phyloP scores from a whole-genome alignment of 805 yeast genomes.

The Wickerhamiella siamensis region DNA sequence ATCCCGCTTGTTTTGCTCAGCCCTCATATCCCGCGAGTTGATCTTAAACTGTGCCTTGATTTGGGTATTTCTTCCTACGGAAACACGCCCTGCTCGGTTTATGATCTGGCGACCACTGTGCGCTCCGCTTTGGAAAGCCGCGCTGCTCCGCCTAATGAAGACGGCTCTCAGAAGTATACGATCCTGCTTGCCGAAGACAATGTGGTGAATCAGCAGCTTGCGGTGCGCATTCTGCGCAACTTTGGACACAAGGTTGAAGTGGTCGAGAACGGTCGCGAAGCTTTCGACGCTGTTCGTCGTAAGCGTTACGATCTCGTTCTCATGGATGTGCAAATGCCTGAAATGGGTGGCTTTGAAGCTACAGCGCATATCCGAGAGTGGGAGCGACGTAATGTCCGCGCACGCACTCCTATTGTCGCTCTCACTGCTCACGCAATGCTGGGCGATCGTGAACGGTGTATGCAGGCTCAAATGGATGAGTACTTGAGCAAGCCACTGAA shows the following conservation, averaged over 20 bases:
- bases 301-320: slow-evolving; percentile 64
- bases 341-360: slow-evolving; percentile 90
- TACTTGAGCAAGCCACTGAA: slow-evolving; percentile 78
- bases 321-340: slow-evolving; percentile 94
- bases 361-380: slow-evolving; percentile 75
- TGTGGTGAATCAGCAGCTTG: slow-evolving; percentile 73
- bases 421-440: slow-evolving; percentile 89
- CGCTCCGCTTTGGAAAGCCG: slow-evolving; percentile 77
- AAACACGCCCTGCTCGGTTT: slow-evolving; percentile 70
- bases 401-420: slow-evolving; percentile 78
- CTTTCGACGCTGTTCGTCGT: slow-evolving; percentile 57
- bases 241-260: slow-evolving; percentile 75
- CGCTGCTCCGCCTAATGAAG: slow-evolving; percentile 64
- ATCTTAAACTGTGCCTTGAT: slow-evolving; percentile 70
- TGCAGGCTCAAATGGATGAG: slow-evolving; percentile 87
- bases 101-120: slow-evolving; percentile 69
- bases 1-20: slow-evolving; percentile 70
- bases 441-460: slow-evolving; percentile 77
- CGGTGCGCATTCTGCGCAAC: slow-evolving; percentile 71
- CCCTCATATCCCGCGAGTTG: slow-evolving; percentile 60
- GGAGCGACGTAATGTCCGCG: slow-evolving; percentile 64
- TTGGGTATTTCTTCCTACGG: slow-evolving; percentile 81
- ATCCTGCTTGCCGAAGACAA: slow-evolving; percentile 78
- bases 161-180: slow-evolving; percentile 60
- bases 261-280: slow-evolving; percentile 76